Evolutionary conservation across 2,329 filamentous ascomycete genomes (phyloP).

Genomic region (Verticillium klebahnii): DNA sequence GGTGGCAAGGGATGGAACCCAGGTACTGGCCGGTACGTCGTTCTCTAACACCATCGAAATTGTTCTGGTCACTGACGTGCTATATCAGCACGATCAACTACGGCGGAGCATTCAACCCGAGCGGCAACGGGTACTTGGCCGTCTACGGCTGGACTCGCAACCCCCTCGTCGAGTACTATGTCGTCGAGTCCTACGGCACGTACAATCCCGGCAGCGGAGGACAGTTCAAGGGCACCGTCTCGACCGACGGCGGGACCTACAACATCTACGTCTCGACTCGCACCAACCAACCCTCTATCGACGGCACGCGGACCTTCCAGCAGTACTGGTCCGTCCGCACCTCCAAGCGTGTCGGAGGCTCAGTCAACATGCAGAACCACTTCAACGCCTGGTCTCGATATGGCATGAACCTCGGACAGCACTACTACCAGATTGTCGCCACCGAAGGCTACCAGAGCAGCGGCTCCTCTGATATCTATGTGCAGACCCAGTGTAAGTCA

Average conservation of each 20-base stretch:
- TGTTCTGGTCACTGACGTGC: background rate
- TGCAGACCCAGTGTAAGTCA: background rate
- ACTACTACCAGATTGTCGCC: constrained; percentile 50
- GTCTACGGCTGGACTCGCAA: constrained; percentile 54
- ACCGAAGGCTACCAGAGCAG: constrained; percentile 48
- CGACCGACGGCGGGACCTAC: constrained; percentile 27
- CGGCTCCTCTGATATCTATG: constrained; percentile 38
- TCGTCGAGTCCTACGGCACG: constrained; percentile 42
- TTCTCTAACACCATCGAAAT: background rate
- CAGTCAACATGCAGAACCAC: constrained; percentile 45
- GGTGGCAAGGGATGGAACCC: constrained; percentile 47
- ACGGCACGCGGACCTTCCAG: constrained; percentile 42
- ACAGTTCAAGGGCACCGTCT: constrained; percentile 25
- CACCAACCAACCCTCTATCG: constrained; percentile 39
- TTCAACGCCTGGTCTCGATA: constrained; percentile 46
- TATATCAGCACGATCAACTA: constrained; percentile 40
- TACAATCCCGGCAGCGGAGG: constrained; percentile 5
- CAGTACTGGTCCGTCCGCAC: constrained; percentile 47
- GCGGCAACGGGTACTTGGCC: constrained; percentile 44
- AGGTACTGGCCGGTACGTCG: constrained; percentile 24
- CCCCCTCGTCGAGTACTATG: constrained; percentile 55
- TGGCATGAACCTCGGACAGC: constrained; percentile 40
- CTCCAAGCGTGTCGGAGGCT: constrained; percentile 41
- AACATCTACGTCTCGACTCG: constrained; percentile 28
- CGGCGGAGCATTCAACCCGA: constrained; percentile 39